These are phyloP conservation scores for Heliamphora pulchella DNA, from an alignment of 179 eudicot species.

Conservation along the genomic window DNA sequence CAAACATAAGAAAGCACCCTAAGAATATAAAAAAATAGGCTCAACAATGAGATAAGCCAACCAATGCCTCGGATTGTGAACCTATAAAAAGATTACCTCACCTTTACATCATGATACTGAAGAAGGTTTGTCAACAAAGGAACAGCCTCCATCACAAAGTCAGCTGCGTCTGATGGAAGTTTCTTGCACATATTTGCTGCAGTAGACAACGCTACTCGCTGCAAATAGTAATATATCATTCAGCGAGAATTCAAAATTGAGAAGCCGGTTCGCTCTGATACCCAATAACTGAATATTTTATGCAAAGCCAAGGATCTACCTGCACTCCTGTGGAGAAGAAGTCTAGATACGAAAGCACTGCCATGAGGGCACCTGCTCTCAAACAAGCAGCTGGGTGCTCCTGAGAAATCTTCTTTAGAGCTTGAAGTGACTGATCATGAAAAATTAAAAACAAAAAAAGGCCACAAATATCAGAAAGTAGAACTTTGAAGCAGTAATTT, in stretches of 20 bases:
- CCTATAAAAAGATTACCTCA: slow-evolving; percentile 8
- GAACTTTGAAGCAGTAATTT: not conserved
- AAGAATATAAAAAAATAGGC: not conserved
- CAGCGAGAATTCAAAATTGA: not conserved
- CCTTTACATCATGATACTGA: slow-evolving; percentile 98
- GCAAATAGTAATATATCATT: slow-evolving; percentile 8
- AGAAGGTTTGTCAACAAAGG: slow-evolving; percentile 90
- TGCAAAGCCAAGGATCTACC: slow-evolving; percentile 35
- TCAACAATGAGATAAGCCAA: not conserved
- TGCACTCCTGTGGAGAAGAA: slow-evolving; percentile 98
- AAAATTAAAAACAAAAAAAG: not conserved
- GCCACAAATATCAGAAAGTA: slow-evolving; percentile 12
- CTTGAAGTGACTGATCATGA: slow-evolving; percentile 79
- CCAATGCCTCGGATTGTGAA: not conserved
- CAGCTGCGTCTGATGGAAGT: slow-evolving; percentile 96
- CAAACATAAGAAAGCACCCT: slow-evolving; percentile 6
- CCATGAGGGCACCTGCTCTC: slow-evolving; percentile 98
- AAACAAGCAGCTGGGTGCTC: slow-evolving; percentile 99
- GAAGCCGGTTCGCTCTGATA: slow-evolving; percentile 4
- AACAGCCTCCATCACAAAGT: slow-evolving; percentile 99
- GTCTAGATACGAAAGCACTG: slow-evolving; percentile 96
- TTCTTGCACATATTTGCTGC: slow-evolving; percentile 99
- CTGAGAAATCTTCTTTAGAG: slow-evolving; percentile 92
- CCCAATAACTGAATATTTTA: not conserved
- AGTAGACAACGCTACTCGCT: slow-evolving; percentile 96